phyloP scores from a whole-genome alignment of 306 rosid genomes.

The Inga laurina region DNA sequence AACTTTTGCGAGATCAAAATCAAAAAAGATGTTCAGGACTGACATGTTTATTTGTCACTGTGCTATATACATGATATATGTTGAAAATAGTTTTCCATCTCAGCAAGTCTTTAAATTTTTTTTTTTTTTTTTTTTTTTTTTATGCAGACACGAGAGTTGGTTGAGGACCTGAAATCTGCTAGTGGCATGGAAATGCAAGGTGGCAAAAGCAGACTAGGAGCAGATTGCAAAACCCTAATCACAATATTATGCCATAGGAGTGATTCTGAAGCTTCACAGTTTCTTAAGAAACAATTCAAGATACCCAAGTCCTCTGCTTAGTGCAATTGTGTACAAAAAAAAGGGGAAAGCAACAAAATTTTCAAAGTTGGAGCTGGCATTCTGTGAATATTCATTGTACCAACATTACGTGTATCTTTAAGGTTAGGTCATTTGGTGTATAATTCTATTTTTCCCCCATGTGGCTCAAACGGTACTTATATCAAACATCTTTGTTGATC shows the following conservation, averaged over 20 bases:
- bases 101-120: slow-evolving; percentile 5
- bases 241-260: slow-evolving; percentile 86
- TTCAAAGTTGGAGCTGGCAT: slow-evolving; percentile 27
- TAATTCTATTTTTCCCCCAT: slow-evolving; percentile 2
- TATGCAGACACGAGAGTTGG: slow-evolving; percentile 90
- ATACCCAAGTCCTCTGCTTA: slow-evolving; percentile 80
- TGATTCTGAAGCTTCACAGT: slow-evolving; percentile 89
- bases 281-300: slow-evolving; percentile 93
- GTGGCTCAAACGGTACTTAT: neutral
- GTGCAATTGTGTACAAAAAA: slow-evolving; percentile 27
- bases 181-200: slow-evolving; percentile 67
- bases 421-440: slow-evolving; percentile 31
- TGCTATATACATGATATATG: slow-evolving; percentile 2
- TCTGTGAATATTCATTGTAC: slow-evolving; percentile 44
- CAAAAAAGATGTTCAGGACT: neutral
- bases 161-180: slow-evolving; percentile 83
- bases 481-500: slow-evolving; percentile 7
- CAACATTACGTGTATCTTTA: neutral
- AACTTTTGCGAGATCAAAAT: neutral
- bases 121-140: too few species aligned
- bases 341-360: slow-evolving; percentile 28
- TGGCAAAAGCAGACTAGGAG: slow-evolving; percentile 80
- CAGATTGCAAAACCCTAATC: slow-evolving; percentile 80
- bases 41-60: neutral
- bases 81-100: slow-evolving; percentile 8